These are phyloP conservation scores for Didymella keratinophila DNA, from an alignment of 2,329 filamentous ascomycete species.

Conservation along the genomic window DNA sequence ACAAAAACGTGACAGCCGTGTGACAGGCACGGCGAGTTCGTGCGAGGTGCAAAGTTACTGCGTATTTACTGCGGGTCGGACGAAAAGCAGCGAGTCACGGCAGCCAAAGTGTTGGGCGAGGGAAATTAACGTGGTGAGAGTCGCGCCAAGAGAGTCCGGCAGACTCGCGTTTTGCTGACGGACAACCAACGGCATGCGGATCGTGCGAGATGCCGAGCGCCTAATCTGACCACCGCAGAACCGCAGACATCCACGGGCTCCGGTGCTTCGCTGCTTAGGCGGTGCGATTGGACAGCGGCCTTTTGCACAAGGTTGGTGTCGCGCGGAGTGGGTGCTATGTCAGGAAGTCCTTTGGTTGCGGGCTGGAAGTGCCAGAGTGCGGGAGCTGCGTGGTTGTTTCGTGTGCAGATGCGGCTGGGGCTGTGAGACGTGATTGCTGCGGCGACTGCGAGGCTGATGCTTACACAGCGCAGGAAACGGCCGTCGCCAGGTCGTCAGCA, in stretches of 20 bases:
- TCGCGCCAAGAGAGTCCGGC: constrained; percentile 11
- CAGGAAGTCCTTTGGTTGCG: constrained; percentile 17
- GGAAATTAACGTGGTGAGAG: constrained; percentile 16
- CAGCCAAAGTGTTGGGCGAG: constrained; percentile 8
- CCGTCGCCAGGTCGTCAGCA: constrained; percentile 1
- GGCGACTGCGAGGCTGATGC: constrained; percentile 29
- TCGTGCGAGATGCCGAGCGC: constrained; percentile 34
- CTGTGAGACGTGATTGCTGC: constrained; percentile 32
- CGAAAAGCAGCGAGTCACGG: constrained; percentile 20
- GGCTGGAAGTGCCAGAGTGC: constrained; percentile 10
- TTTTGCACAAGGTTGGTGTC: constrained; percentile 3
- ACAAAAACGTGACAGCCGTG: not conserved
- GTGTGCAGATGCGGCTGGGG: constrained; percentile 19
- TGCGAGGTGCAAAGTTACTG: constrained; percentile 12
- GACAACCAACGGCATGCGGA: constrained; percentile 25
- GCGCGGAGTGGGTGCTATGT: constrained; percentile 10
- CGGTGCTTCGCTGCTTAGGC: constrained; percentile 3
- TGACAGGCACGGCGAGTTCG: constrained; percentile 1
- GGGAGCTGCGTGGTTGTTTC: constrained; percentile 10
- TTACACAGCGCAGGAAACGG: constrained; percentile 18
- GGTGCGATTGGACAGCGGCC: constrained; percentile 22
- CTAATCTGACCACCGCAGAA: constrained; percentile 23
- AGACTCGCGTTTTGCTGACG: constrained; percentile 10
- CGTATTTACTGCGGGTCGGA: constrained; percentile 18
- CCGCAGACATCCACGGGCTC: constrained; percentile 13